Evolutionary conservation across 768 basidiomycete species (phyloP).

Genomic region (Calvatia gigantea): DNA sequence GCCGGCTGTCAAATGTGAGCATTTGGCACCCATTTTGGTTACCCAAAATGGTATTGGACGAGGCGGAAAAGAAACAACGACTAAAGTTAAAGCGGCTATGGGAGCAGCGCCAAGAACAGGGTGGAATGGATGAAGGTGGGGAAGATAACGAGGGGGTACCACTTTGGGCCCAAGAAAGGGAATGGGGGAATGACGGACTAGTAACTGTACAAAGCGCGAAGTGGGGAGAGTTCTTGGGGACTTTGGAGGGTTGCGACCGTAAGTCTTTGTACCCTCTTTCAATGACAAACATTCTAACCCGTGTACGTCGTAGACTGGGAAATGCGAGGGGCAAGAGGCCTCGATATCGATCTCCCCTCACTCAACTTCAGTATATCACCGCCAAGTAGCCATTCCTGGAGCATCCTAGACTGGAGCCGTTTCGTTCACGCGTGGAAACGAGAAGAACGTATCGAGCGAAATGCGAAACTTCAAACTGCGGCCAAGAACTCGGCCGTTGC

Average conservation of each 20-base stretch:
- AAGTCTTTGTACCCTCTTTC: slow-evolving; percentile 17
- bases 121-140: slow-evolving; percentile 7
- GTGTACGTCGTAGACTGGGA: slow-evolving; percentile 74
- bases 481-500: not conserved
- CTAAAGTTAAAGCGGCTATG: slow-evolving; percentile 35
- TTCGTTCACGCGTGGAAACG: slow-evolving; percentile 61
- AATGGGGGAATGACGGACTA: slow-evolving; percentile 89
- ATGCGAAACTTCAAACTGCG: slow-evolving; percentile 11
- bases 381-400: slow-evolving; percentile 32
- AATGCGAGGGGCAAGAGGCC: slow-evolving; percentile 82
- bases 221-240: slow-evolving; percentile 96
- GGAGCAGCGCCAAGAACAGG: slow-evolving; percentile 27
- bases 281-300: not conserved
- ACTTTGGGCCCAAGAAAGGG: slow-evolving; percentile 46
- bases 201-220: slow-evolving; percentile 89
- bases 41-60: slow-evolving; percentile 91
- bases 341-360: slow-evolving; percentile 61
- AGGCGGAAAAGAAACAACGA: slow-evolving; percentile 64
- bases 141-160: slow-evolving; percentile 22
- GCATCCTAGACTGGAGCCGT: slow-evolving; percentile 59
- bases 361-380: slow-evolving; percentile 33
- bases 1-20: slow-evolving; percentile 59
- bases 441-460: slow-evolving; percentile 42
- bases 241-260: slow-evolving; percentile 85
- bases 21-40: slow-evolving; percentile 97